Evolutionary conservation across 1,139 yeast species (phyloP).

Genomic region (Magnusiomyces fungicola): DNA sequence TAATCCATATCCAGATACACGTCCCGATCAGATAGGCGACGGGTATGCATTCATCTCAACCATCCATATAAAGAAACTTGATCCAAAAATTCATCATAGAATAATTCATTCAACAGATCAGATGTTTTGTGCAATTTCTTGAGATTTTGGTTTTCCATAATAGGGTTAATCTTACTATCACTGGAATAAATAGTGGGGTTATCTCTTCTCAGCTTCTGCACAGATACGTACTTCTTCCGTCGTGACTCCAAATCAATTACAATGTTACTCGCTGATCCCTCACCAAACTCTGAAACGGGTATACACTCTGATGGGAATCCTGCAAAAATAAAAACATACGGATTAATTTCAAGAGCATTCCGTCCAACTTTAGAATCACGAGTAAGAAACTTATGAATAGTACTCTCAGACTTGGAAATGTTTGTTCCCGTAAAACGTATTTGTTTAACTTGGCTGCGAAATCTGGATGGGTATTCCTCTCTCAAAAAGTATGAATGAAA

Average conservation of each 20-base stretch:
- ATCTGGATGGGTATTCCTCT: not conserved
- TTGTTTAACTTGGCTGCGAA: not conserved
- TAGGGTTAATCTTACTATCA: not conserved
- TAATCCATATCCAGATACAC: too few species aligned
- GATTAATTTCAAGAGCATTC: not conserved
- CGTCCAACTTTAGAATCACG: too few species aligned
- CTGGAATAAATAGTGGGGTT: not conserved
- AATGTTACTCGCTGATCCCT: not conserved
- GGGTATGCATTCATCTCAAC: not conserved
- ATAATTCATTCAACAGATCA: not conserved
- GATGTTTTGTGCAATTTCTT: not conserved
- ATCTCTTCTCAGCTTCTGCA: not conserved
- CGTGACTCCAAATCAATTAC: not conserved
- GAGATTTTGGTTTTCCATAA: not conserved
- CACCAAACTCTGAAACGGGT: not conserved
- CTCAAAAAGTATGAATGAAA: slow-evolving; percentile 2
- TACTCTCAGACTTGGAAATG: not conserved
- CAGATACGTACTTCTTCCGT: not conserved
- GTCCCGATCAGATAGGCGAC: too few species aligned
- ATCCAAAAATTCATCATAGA: not conserved
- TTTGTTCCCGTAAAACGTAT: slow-evolving; percentile 1
- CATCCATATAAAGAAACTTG: not conserved
- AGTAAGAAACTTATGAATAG: not conserved
- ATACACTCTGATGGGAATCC: not conserved
- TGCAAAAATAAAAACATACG: too few species aligned